These are phyloP conservation scores for Trypanosoma brucei DNA, from an alignment of 208 protist species.

Conservation along the genomic window DNA sequence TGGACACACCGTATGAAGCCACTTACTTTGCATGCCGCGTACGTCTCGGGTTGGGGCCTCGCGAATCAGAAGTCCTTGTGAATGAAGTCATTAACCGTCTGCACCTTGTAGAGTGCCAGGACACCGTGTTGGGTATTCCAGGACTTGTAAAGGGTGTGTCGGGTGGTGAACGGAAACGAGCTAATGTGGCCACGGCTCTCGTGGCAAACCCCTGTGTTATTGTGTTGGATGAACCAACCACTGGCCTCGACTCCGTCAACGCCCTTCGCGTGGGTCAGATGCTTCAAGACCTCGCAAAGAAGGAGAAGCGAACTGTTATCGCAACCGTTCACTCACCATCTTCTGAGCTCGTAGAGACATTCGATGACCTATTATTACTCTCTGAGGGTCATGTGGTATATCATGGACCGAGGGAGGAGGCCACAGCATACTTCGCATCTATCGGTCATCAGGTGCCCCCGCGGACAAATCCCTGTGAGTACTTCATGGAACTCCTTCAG, in stretches of 20 bases:
- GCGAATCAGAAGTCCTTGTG: conserved; percentile 65
- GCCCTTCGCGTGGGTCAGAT: conserved; percentile 75
- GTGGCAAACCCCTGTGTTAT: conserved; percentile 85
- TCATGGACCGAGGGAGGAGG: conserved; percentile 57
- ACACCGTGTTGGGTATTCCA: conserved; percentile 74
- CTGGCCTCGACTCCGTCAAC: conserved; percentile 82
- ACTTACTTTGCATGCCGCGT: conserved; percentile 80
- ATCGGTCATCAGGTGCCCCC: conserved; percentile 31
- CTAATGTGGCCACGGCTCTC: conserved; percentile 87
- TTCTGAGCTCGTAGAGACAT: conserved; percentile 71
- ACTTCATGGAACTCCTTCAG: conserved; percentile 64
- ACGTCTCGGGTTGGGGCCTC: conserved; percentile 49
- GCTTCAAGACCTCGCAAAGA: conserved; percentile 67
- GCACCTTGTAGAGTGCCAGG: conserved; percentile 62
- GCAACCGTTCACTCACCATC: conserved; percentile 91
- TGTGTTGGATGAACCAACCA: conserved; percentile 89
- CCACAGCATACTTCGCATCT: conserved; percentile 40
- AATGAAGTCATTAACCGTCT: conserved; percentile 58
- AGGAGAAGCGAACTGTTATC: conserved; percentile 76
- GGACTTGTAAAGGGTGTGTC: conserved; percentile 71
- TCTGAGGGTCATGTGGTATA: conserved; percentile 79
- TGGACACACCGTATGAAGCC: conserved; percentile 83
- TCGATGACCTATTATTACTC: conserved; percentile 85
- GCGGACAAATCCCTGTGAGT: conserved; percentile 66
- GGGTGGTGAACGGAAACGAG: conserved; percentile 84